phyloP scores from a whole-genome alignment of 345 rosid species.

The Dovyalis caffra region DNA sequence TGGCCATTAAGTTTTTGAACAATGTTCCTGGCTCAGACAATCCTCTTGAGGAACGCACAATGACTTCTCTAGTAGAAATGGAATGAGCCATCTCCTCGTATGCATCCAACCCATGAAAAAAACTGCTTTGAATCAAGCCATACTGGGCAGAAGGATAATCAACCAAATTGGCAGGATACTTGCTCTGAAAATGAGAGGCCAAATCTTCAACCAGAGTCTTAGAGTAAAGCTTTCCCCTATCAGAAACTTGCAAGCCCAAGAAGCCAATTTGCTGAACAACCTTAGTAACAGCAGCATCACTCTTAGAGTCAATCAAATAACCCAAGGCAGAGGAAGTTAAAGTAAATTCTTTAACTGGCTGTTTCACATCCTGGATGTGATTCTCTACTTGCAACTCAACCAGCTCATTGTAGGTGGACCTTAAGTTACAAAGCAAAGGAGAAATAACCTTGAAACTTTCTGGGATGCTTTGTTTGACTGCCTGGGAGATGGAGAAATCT shows the following conservation, averaged over 20 bases:
- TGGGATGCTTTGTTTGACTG: conserved; percentile 35
- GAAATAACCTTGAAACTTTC: conserved; percentile 40
- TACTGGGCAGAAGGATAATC: conserved; percentile 66
- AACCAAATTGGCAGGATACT: conserved; percentile 43
- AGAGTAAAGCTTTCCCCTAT: conserved; percentile 79
- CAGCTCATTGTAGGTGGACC: conserved; percentile 56
- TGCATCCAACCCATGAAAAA: conserved; percentile 84
- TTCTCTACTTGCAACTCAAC: conserved; percentile 73
- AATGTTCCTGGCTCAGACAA: conserved; percentile 95
- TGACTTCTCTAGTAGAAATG: conserved; percentile 72
- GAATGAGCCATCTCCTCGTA: conserved; percentile 92
- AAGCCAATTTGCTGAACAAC: conserved; percentile 85
- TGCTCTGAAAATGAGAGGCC: conserved; percentile 54
- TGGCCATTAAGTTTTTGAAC: conserved; percentile 94
- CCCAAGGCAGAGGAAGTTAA: conserved; percentile 60
- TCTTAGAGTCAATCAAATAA: conserved; percentile 68
- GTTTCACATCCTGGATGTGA: conserved; percentile 50
- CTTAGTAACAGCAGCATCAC: conserved; percentile 68
- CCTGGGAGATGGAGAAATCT: conserved; percentile 63
- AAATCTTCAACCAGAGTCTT: conserved; percentile 73
- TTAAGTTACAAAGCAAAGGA: conserved; percentile 55
- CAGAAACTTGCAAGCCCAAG: conserved; percentile 82
- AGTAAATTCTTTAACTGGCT: conserved; percentile 50
- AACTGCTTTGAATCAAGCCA: conserved; percentile 72
- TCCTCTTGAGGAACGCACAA: conserved; percentile 86